Evolutionary conservation across 805 yeast species (phyloP).

Genomic region (Lachancea nothofagi): DNA sequence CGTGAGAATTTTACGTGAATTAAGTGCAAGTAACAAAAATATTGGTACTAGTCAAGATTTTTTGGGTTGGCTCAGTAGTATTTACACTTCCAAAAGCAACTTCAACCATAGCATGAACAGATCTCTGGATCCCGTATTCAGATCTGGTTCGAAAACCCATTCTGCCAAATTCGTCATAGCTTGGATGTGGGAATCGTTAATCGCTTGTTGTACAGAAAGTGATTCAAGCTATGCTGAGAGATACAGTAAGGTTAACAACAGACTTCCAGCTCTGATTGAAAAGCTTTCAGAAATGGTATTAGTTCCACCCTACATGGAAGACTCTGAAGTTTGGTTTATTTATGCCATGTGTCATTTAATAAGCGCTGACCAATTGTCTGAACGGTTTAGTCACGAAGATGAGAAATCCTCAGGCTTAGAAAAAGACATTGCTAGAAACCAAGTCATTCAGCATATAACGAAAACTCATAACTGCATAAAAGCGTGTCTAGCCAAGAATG

Average conservation of each 20-base stretch:
- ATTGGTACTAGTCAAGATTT: conserved; percentile 17
- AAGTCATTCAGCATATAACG: conserved; percentile 22
- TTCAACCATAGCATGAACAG: conserved; percentile 24
- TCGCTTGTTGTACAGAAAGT: conserved; percentile 4
- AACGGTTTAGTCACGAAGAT: conserved; percentile 11
- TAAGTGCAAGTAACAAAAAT: conserved; percentile 6
- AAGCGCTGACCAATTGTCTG: conserved; percentile 23
- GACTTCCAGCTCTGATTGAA: conserved; percentile 20
- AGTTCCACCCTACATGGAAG: conserved; percentile 33
- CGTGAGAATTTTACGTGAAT: conserved; percentile 42
- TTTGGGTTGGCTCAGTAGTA: conserved; percentile 28
- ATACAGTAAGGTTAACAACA: not conserved
- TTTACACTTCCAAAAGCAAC: conserved; percentile 21
- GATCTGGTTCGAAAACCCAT: conserved; percentile 28
- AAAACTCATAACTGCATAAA: conserved; percentile 18
- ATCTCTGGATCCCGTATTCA: conserved; percentile 26
- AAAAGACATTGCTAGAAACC: conserved; percentile 21
- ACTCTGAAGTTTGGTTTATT: conserved; percentile 30
- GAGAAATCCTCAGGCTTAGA: conserved; percentile 12
- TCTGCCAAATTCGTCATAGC: conserved; percentile 25
- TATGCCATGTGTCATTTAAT: conserved; percentile 25
- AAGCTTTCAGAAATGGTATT: conserved; percentile 26
- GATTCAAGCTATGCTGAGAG: not conserved
- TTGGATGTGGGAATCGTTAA: conserved; percentile 28
- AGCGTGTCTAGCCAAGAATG: conserved; percentile 16